A percentile compares a stretch with the other conserved stretches of the same genome.
Conservation (phyloP, 1,284 basidiomycete genomes). For the Ustilago bromivora region DNA sequence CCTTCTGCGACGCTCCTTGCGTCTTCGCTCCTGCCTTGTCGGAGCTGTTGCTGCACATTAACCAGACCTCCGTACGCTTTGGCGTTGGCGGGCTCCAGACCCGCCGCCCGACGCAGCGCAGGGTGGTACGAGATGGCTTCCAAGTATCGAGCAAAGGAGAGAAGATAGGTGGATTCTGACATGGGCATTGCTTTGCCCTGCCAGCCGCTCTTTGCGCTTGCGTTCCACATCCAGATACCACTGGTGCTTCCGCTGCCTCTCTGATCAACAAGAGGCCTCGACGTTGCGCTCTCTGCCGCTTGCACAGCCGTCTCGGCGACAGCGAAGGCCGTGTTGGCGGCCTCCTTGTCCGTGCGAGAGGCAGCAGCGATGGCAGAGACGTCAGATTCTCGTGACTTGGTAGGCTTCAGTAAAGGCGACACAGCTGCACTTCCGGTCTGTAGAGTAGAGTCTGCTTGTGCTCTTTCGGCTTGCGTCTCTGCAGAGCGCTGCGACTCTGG, state of each 20-base stretch:
- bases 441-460: background rate
- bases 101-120: slow-evolving; percentile 42
- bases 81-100: slow-evolving; percentile 33
- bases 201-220: slow-evolving; percentile 48
- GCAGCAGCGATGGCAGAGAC: slow-evolving; percentile 54
- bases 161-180: slow-evolving; percentile 60
- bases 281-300: slow-evolving; percentile 42
- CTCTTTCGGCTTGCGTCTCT: slow-evolving; percentile 7
- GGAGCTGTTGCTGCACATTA: slow-evolving; percentile 45
- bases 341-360: slow-evolving; percentile 49
- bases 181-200: slow-evolving; percentile 46
- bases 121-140: slow-evolving; percentile 61
- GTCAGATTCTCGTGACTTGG: slow-evolving; percentile 39
- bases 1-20: slow-evolving; percentile 47
- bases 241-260: slow-evolving; percentile 31
- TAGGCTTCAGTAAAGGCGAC: slow-evolving; percentile 17
- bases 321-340: slow-evolving; percentile 53
- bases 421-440: slow-evolving; percentile 9
- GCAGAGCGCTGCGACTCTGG: slow-evolving; percentile 1
- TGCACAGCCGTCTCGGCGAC: slow-evolving; percentile 56
- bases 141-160: slow-evolving; percentile 60
- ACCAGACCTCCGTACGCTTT: slow-evolving; percentile 40
- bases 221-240: slow-evolving; percentile 60
- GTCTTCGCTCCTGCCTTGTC: slow-evolving; percentile 44
- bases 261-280: slow-evolving; percentile 36